A percentile compares a stretch with the other conserved stretches of the same genome.
phyloP scores from a whole-genome alignment of 2,329 filamentous ascomycete genomes.

The Trichoderma sp. region DNA sequence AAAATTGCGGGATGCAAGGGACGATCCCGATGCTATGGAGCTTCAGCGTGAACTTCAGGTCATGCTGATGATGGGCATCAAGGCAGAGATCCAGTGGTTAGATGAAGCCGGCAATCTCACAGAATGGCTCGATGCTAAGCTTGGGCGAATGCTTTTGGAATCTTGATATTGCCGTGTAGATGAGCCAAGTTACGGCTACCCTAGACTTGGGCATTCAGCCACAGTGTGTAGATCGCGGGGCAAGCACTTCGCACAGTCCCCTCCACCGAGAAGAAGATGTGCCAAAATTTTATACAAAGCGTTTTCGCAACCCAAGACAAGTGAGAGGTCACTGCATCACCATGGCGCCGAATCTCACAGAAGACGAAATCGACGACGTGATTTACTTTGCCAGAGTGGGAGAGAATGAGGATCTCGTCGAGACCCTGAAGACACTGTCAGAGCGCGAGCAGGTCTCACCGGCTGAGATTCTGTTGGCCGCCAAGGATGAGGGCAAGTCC shows the following conservation, averaged over 20 bases:
- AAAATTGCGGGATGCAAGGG: slow-evolving; percentile 39
- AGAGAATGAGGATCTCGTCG: slow-evolving; percentile 69
- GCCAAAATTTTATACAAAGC: slow-evolving; percentile 38
- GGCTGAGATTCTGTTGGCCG: slow-evolving; percentile 67
- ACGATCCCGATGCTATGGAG: slow-evolving; percentile 41
- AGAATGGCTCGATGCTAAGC: slow-evolving; percentile 52
- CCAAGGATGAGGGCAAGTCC: slow-evolving; percentile 73
- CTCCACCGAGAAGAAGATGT: slow-evolving; percentile 36
- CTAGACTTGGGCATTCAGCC: not conserved
- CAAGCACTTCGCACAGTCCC: slow-evolving; percentile 43
- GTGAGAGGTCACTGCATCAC: slow-evolving; percentile 17
- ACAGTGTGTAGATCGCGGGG: slow-evolving; percentile 45
- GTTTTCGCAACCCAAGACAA: slow-evolving; percentile 20
- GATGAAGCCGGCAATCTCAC: slow-evolving; percentile 57
- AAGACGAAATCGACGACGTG: slow-evolving; percentile 88
- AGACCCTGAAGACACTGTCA: slow-evolving; percentile 60
- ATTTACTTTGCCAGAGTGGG: slow-evolving; percentile 83
- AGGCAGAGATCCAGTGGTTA: slow-evolving; percentile 76
- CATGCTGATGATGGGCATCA: slow-evolving; percentile 74
- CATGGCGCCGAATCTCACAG: slow-evolving; percentile 61
- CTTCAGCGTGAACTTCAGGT: slow-evolving; percentile 63
- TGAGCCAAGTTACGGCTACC: not conserved
- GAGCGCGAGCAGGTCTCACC: slow-evolving; percentile 61
- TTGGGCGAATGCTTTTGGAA: slow-evolving; percentile 34
- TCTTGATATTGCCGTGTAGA: not conserved